Base-by-base conservation (phyloP, 192 early-diverging fungal genomes). In the Dissophora ornata region DNA sequence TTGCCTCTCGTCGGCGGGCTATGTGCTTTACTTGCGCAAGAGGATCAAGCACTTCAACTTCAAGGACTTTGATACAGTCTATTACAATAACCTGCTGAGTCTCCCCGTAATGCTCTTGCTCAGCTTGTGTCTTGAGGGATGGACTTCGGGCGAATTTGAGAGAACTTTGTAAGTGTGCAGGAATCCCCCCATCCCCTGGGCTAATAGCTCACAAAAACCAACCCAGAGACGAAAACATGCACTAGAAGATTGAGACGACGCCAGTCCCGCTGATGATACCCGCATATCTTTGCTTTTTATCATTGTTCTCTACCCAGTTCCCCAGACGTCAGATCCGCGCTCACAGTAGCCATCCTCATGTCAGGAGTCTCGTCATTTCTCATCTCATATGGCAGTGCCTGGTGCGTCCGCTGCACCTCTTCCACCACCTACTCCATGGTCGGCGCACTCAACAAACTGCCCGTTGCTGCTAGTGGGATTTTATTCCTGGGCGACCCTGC, bases 11-110 rank as follows among this genome's bases (percentile, higher is more conserved):
- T 93, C 95, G 9, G 95, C 96, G 10, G 85, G 88, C 16, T 97
- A 93, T 81, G 89, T 94, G 10, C 83, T 99, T 61, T 88, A 93
- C 61, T 94, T 99, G 93, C 93, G 96, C 80, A 86, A 88, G 79
- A 88, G 90, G 58, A 95, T 96, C 78, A 93, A 91, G 83, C 80
- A 91, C 63, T 91, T 94, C 62, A 88, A 89, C 62, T 99, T 99
- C 67, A 95, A 95, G 80, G 97, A 99, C 71, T 97, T 96, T 82
- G 97, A 99, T 79, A 98, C 96, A 6, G 95, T 99, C 15, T 98
- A 91, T 74, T 98, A 96, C 81, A 99, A 99, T 89, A 98, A 97
- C 67, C 67, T 96, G 33, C 83, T 99, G 25, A 92, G 93, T 0
- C 81, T 95, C 54, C 97, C 97, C 13, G 82, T 94, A 16, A 88